Base-by-base conservation (phyloP, 2,329 filamentous ascomycete genomes). In the Paecilomyces niveus region DNA sequence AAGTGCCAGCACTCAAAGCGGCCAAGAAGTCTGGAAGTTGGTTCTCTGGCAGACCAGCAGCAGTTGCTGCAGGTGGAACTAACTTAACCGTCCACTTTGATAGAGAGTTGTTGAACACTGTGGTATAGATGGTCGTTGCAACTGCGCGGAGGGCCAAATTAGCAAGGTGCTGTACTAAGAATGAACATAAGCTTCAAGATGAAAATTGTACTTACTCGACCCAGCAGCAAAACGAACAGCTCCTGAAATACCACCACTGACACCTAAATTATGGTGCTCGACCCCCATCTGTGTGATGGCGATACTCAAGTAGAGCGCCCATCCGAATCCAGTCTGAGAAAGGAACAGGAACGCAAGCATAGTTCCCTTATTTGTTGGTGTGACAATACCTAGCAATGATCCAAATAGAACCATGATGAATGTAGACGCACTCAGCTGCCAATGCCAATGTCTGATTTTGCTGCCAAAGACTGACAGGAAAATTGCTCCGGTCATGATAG, bases 211-310 rank as follows among this genome's bases (percentile, higher is more conserved):
- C 63, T 51, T 65, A 66, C 64, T 62, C 9, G 74, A 69, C 24
- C 76, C 77, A 52, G 75, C 76, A 3, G 76, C 74, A 60, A 76
- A 80, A 3, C 78, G 70, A 26, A 75, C 72, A 3, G 77, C 73
- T 22, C 78, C 77, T 4, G 72, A 70, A 10, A 79, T 69, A 54
- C 76, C 78, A 35, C 77, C 77, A 49, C 70, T 71, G 13, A 78
- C 74, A 13, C 79, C 79, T 0, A 81, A 71, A 54, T 81, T 77
- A 18, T 76, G 72, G 60, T 82, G 80, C 26, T 78, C 73, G 2
- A 79, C 78, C n/a, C 78, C 79, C 58, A 81, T 75, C 63, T 81
- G 79, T 5, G 76, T 78, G 60, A 78, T 76, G 1, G 79, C 76
- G 61, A 82, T 80, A 18, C 73, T 76, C 21, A 80, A 66, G 57